Evolutionary conservation across 2,329 filamentous ascomycete species (phyloP), one percentile per base, ranked within the genome.

Genomic region (Pyricularia grisea): DNA sequence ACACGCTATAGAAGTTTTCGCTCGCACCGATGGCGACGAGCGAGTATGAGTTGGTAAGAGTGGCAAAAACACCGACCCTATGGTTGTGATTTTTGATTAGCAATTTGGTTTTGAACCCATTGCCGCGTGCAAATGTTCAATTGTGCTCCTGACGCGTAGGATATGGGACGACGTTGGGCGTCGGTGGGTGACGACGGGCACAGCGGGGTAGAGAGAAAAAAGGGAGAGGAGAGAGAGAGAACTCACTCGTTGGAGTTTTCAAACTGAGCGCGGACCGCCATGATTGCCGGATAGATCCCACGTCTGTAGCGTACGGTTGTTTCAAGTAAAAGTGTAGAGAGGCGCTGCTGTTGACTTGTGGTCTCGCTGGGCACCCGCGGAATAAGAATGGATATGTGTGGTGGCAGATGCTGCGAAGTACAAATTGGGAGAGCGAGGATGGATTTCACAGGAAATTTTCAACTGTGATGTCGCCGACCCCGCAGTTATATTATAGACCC

Each of bases 1-100:
- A 98, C 79, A 98, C 88, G 84, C 92, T 94, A 89, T 98, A 98
- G 82, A 99, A 99, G 87, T 98, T 98, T 85, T 97, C 94, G 77
- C 93, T 97, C 75, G 92, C 94, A 77, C 95, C 95, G 73, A 97
- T 88, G 73, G 94, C 94, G 75, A 97, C 93, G 76, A 99, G 87
- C 75, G 94, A 93, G 81, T 97, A 99, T 71, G 93, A 94, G 83
- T 99, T 99, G 74, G 95, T 99, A 78, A 99, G 91, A 71, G 93
- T 97, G 71, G 94, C 83, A 81, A 99, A 99, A 78, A 98, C 95
- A 79, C 95, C 95, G 78, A 99, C 92, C 83, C 94, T 97, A 76
- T 36, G n/a, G 68, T 55, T 27, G 58, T 31, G 23, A 5, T 7
- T 17, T 28, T 27, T 60, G 28, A 17, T 58, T 55, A 67, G 66